Evolutionary conservation across 306 rosid species (phyloP).

Genomic region (Quercus suber): DNA sequence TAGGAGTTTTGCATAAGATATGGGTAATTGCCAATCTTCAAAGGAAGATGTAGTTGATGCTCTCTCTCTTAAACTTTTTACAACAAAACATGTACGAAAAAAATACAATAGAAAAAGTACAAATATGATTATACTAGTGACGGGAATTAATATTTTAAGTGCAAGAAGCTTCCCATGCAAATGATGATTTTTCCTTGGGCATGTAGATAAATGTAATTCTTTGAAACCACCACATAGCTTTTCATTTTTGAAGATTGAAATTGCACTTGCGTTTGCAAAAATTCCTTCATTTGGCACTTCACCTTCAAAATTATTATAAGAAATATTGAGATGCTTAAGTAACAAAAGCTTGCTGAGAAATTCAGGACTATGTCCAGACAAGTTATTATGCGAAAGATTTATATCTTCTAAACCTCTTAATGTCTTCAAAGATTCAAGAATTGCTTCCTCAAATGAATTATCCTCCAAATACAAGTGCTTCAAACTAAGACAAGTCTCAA

Average conservation of each 20-base stretch:
- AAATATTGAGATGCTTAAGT: conserved; percentile 29
- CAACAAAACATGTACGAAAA: neutral
- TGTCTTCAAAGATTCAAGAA: conserved; percentile 23
- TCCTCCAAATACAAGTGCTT: conserved; percentile 28
- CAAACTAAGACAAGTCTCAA: conserved; percentile 32
- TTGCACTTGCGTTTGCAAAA: conserved; percentile 19
- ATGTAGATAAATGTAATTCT: conserved; percentile 25
- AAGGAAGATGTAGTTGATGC: neutral
- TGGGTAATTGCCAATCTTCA: neutral
- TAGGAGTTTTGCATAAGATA: conserved; percentile 30
- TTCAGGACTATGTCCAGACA: conserved; percentile 37
- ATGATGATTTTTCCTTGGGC: conserved; percentile 9
- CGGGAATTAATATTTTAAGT: conserved; percentile 15
- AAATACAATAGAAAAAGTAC: conserved; percentile 14
- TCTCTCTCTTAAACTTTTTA: neutral
- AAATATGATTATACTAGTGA: conserved; percentile 15
- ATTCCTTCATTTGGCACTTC: conserved; percentile 29
- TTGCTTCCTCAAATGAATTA: conserved; percentile 32
- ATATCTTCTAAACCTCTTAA: conserved; percentile 35
- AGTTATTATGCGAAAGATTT: conserved; percentile 30
- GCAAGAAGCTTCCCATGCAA: neutral
- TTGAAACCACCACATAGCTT: conserved; percentile 37
- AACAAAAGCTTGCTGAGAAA: conserved; percentile 19
- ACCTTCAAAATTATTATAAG: conserved; percentile 35
- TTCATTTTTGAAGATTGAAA: conserved; percentile 25